Evolutionary conservation across 2,329 filamentous ascomycete genomes (phyloP).

Genomic region (Aspergillus quadrilineatus): DNA sequence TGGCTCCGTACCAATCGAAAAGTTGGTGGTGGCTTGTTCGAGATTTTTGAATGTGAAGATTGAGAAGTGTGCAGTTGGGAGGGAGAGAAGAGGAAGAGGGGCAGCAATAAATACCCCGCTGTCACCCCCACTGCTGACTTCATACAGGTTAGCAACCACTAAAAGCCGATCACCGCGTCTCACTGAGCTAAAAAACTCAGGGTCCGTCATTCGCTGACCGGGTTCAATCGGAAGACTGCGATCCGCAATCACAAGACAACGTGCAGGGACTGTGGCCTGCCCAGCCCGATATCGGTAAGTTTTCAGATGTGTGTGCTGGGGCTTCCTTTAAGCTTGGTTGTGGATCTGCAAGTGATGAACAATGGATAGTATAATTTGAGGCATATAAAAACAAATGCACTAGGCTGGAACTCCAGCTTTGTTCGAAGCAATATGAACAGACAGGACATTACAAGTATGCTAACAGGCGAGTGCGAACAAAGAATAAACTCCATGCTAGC

Average conservation of each 20-base stretch:
- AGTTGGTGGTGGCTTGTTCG: no score
- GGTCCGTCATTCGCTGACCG: background rate
- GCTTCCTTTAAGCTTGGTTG: no score
- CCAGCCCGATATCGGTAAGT: background rate
- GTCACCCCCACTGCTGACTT: conserved; percentile 3
- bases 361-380: no score
- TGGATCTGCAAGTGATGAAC: no score
- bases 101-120: conserved; percentile 10
- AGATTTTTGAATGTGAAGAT: no score
- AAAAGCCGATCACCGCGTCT: conserved; percentile 4
- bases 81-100: conserved; percentile 14
- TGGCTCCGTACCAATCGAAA: conserved; percentile 29
- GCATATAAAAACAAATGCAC: background rate
- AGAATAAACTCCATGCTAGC: background rate
- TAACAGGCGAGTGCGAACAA: background rate
- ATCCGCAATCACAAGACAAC: conserved; percentile 1
- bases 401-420: background rate
- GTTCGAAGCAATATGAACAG: conserved; percentile 1
- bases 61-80: background rate
- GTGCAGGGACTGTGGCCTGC: background rate
- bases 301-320: no score
- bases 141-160: background rate
- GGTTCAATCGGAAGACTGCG: conserved; percentile 12
- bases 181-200: conserved; percentile 7
- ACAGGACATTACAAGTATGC: conserved; percentile 3